Percentiles rank a stretch among this genome's conserved stretches.
Evolutionary conservation across 805 yeast genomes (phyloP).

Genomic region (Starmera quercuum): DNA sequence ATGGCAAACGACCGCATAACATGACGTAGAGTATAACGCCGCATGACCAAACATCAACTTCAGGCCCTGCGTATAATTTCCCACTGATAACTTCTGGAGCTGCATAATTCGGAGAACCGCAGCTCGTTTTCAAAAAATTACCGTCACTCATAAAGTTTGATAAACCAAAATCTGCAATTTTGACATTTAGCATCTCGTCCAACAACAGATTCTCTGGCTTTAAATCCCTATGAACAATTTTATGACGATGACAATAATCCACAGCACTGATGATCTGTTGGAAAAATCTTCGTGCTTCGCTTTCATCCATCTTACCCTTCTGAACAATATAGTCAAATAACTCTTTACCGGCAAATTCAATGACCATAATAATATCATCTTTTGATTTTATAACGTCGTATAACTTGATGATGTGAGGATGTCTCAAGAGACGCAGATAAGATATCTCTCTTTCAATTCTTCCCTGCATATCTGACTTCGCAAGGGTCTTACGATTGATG

Average conservation of each 20-base stretch:
- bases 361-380: conserved; percentile 95
- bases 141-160: conserved; percentile 98
- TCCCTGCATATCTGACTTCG: conserved; percentile 96
- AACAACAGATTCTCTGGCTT: conserved; percentile 90
- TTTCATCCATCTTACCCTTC: conserved; percentile 86
- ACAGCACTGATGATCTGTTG: conserved; percentile 96
- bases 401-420: conserved; percentile 92
- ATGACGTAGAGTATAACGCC: conserved; percentile 93
- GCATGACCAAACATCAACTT: conserved; percentile 96
- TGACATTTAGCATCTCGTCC: conserved; percentile 86
- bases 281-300: conserved; percentile 86
- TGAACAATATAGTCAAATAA: conserved; percentile 93
- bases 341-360: conserved; percentile 95
- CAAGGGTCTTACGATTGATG: conserved; percentile 84
- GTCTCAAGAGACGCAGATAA: conserved; percentile 78
- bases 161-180: conserved; percentile 93
- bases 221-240: conserved; percentile 92
- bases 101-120: conserved; percentile 96
- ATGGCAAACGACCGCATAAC: conserved; percentile 93
- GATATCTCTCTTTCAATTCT: conserved; percentile 92
- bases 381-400: conserved; percentile 93
- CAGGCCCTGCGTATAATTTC: conserved; percentile 94
- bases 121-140: conserved; percentile 85
- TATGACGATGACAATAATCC: conserved; percentile 93
- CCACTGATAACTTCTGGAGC: conserved; percentile 97